These are phyloP conservation scores for Colletotrichum sansevieriae DNA, from an alignment of 2,329 filamentous ascomycete species.

Conservation along the genomic window DNA sequence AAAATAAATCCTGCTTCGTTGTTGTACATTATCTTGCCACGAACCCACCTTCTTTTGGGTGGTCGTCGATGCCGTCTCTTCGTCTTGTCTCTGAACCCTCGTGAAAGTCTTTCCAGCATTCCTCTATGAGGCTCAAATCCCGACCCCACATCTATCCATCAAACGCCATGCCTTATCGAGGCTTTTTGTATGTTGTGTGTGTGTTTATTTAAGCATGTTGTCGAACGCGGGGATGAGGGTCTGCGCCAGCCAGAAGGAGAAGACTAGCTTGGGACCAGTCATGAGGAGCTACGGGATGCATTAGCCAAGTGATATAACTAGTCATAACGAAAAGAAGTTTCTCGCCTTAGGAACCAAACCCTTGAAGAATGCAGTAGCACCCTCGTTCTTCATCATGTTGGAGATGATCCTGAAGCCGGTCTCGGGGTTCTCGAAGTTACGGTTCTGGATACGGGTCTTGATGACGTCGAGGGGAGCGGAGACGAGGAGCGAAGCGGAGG, in stretches of 20 bases:
- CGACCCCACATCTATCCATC: slow-evolving; percentile 43
- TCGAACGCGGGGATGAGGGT: slow-evolving; percentile 96
- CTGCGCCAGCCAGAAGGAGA: slow-evolving; percentile 99
- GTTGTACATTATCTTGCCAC: slow-evolving; percentile 39
- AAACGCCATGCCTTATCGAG: slow-evolving; percentile 37
- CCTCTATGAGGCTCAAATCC: slow-evolving; percentile 54
- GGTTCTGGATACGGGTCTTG: slow-evolving; percentile 98
- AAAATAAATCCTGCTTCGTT: slow-evolving; percentile 25
- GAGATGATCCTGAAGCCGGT: slow-evolving; percentile 90
- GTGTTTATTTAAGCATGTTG: slow-evolving; percentile 54
- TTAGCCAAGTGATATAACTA: slow-evolving; percentile 41
- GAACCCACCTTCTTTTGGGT: slow-evolving; percentile 25
- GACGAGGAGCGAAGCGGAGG: slow-evolving; percentile 93
- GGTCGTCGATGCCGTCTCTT: slow-evolving; percentile 21
- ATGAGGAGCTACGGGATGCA: slow-evolving; percentile 78
- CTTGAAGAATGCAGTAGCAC: slow-evolving; percentile 93
- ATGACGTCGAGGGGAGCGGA: slow-evolving; percentile 98
- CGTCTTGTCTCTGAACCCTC: slow-evolving; percentile 21
- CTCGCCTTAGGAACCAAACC: slow-evolving; percentile 89
- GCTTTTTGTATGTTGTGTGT: slow-evolving; percentile 31
- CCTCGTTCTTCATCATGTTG: slow-evolving; percentile 95
- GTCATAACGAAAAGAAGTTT: background rate
- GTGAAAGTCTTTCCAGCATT: slow-evolving; percentile 22
- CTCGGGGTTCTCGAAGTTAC: slow-evolving; percentile 98
- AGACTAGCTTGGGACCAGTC: slow-evolving; percentile 98